phyloP scores from a whole-genome alignment of 305 asterid genomes.

The Petunia hybrid region DNA sequence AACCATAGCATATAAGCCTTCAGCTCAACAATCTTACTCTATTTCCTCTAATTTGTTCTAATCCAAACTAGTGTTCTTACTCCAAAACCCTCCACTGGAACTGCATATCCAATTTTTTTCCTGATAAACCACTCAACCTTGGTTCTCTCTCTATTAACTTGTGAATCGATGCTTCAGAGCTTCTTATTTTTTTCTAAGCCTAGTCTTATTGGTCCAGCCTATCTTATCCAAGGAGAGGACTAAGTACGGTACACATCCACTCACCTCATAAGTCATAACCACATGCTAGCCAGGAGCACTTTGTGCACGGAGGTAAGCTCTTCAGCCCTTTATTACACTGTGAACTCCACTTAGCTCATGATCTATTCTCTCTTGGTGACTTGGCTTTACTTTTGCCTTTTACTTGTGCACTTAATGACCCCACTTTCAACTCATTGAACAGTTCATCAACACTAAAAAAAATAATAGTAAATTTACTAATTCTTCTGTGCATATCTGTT shows the following conservation, averaged over 20 bases:
- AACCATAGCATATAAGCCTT: constrained; percentile 21
- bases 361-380: background rate
- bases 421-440: background rate
- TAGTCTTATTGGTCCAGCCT: background rate
- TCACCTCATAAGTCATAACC: background rate
- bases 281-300: background rate
- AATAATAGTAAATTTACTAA: background rate
- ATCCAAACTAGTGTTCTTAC: constrained; percentile 7
- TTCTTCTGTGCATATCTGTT: background rate
- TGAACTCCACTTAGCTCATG: constrained; percentile 1
- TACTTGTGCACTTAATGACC: background rate
- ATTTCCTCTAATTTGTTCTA: background rate
- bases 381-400: background rate
- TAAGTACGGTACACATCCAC: background rate
- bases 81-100: background rate
- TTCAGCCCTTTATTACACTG: constrained; percentile 7
- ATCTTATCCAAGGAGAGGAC: background rate
- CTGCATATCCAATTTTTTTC: constrained; percentile 9
- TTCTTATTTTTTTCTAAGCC: no score
- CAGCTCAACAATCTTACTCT: constrained; percentile 2
- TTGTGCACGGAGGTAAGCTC: background rate
- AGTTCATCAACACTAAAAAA: constrained; percentile 21
- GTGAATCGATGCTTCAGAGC: background rate
- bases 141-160: background rate
- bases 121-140: background rate